Percentiles rank a stretch among this genome's conserved stretches.
Conservation (phyloP, 1,284 basidiomycete species). For the Stygiomarasmius scandens region DNA sequence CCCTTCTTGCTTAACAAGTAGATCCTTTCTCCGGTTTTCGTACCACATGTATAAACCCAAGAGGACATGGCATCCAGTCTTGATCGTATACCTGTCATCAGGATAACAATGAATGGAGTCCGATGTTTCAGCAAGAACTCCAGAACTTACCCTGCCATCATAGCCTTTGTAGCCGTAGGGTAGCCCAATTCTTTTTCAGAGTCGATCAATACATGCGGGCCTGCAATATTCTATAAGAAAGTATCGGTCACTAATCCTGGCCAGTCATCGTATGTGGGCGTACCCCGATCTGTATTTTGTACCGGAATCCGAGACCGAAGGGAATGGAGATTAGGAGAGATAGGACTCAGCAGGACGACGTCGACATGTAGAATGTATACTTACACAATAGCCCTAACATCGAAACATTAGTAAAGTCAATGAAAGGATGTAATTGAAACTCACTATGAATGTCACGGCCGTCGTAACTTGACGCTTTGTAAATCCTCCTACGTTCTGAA, state of each 20-base stretch:
- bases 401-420: not conserved
- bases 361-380: no score
- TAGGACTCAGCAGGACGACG: no score
- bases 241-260: not conserved
- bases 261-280: not conserved
- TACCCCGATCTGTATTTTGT: not conserved
- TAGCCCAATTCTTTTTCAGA: slow-evolving; percentile 18
- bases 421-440: not conserved
- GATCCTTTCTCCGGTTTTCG: not conserved
- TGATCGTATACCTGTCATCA: slow-evolving; percentile 12
- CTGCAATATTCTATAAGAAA: slow-evolving; percentile 18
- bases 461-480: slow-evolving; percentile 32
- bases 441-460: slow-evolving; percentile 25
- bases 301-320: not conserved
- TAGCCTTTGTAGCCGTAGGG: slow-evolving; percentile 22
- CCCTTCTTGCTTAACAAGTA: not conserved
- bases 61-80: slow-evolving; percentile 18
- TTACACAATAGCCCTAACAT: slow-evolving; percentile 6
- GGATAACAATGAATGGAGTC: not conserved
- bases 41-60: not conserved
- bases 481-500: slow-evolving; percentile 28
- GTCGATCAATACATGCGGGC: slow-evolving; percentile 20
- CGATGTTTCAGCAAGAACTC: not conserved
- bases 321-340: not conserved
- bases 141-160: slow-evolving; percentile 17